phyloP scores from a whole-genome alignment of 495 filamentous ascomycete genomes.

The Letharia lupina region DNA sequence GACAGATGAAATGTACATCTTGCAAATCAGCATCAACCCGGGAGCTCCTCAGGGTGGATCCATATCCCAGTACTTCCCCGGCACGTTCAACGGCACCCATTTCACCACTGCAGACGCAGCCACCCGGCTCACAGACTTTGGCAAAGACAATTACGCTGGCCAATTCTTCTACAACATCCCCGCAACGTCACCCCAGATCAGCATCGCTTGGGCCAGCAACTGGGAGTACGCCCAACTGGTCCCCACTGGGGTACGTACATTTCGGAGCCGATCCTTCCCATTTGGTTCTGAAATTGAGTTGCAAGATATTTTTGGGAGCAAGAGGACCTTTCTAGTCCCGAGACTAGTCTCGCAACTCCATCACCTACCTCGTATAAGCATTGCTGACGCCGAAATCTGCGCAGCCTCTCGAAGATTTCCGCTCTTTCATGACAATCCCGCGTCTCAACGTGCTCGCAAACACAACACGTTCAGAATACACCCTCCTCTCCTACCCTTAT shows the following conservation, averaged over 20 bases:
- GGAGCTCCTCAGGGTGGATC: constrained; percentile 49
- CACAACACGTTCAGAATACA: constrained; percentile 35
- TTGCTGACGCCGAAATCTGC: too few species aligned
- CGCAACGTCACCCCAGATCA: constrained; percentile 32
- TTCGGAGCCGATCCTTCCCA: too few species aligned
- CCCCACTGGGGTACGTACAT: constrained; percentile 33
- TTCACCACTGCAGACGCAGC: constrained; percentile 36
- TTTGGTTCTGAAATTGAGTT: too few species aligned
- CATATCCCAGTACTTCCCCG: constrained; percentile 42
- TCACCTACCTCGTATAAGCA: too few species aligned
- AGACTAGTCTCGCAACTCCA: too few species aligned
- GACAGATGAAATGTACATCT: constrained; percentile 37
- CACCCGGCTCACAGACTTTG: constrained; percentile 43
- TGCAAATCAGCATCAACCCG: constrained; percentile 46
- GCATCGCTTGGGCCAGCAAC: constrained; percentile 52
- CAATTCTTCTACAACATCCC: constrained; percentile 45
- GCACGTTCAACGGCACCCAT: constrained; percentile 44
- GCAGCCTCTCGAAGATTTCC: constrained; percentile 36
- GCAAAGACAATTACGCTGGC: constrained; percentile 51
- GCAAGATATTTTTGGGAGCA: too few species aligned
- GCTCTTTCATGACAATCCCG: constrained; percentile 44
- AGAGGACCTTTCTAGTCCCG: too few species aligned
- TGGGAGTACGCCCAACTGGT: constrained; percentile 50
- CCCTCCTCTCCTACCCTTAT: constrained; percentile 36
- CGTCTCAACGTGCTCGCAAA: constrained; percentile 38